These are phyloP conservation scores for Populus davidiana DNA, from an alignment of 345 rosid genomes.

Conservation along the genomic window DNA sequence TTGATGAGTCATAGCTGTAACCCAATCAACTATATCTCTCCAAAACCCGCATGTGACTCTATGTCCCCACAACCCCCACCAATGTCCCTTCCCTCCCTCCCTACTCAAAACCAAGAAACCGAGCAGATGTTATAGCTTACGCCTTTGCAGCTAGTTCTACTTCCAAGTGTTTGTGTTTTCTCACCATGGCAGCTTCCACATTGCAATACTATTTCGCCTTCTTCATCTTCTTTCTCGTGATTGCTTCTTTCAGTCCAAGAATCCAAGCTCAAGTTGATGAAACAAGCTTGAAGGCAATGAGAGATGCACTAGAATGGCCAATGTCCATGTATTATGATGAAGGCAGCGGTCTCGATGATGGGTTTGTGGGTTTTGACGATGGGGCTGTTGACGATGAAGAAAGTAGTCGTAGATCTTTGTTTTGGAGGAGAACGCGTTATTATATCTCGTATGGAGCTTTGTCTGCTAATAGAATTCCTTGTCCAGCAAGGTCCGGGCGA, in stretches of 20 bases:
- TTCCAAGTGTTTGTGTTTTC: neutral
- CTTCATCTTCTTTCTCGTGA: neutral
- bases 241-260: slow-evolving; percentile 7
- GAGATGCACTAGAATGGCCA: slow-evolving; percentile 58
- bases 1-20: slow-evolving; percentile 52
- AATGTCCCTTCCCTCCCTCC: neutral
- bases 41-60: slow-evolving; percentile 25
- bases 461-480: slow-evolving; percentile 75
- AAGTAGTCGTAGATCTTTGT: slow-evolving; percentile 59
- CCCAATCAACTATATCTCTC: slow-evolving; percentile 29
- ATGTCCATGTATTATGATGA: slow-evolving; percentile 23
- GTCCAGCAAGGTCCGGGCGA: slow-evolving; percentile 94
- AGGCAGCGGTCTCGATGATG: neutral
- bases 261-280: slow-evolving; percentile 32
- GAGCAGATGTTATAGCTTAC: neutral
- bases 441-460: slow-evolving; percentile 92
- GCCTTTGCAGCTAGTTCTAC: neutral
- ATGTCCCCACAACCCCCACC: neutral
- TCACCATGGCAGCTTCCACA: neutral
- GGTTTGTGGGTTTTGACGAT: slow-evolving; percentile 6
- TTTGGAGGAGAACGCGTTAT: slow-evolving; percentile 56
- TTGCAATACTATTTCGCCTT: neutral
- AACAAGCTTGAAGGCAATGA: slow-evolving; percentile 30
- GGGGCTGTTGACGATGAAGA: slow-evolving; percentile 23
- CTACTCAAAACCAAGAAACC: neutral